phyloP scores from a whole-genome alignment of 2,329 filamentous ascomycete genomes.

The Aspergillus japonicus region DNA sequence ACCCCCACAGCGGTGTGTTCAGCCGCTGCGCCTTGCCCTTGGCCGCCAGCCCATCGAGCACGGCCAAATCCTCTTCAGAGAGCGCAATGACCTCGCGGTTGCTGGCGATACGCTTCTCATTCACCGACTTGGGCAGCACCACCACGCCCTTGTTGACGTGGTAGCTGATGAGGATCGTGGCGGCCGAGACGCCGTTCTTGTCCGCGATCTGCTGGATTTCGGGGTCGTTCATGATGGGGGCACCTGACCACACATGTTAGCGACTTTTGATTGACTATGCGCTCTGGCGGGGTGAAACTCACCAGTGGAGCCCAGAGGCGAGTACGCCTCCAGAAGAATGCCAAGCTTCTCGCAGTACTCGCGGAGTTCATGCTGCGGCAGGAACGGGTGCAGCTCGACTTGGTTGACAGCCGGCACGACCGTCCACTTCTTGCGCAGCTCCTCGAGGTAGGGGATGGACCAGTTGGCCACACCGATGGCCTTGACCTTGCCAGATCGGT shows the following conservation, averaged over 20 bases:
- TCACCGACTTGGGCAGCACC: conserved; percentile 4
- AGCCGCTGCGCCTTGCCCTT: conserved; percentile 34
- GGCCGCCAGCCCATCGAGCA: conserved; percentile 29
- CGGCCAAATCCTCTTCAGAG: conserved; percentile 19
- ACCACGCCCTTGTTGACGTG: conserved; percentile 7
- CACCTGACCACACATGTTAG: not conserved
- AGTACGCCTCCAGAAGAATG: conserved; percentile 41
- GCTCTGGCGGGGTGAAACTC: not conserved
- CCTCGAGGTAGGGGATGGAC: conserved; percentile 20
- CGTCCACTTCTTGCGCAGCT: conserved; percentile 18
- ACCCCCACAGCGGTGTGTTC: conserved; percentile 37
- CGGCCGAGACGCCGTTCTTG: conserved; percentile 2
- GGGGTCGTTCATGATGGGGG: conserved; percentile 2
- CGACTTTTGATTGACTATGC: no score
- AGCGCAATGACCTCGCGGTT: conserved; percentile 1
- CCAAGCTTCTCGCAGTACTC: conserved; percentile 34
- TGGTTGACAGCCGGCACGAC: conserved; percentile 33
- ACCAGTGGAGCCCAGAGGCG: conserved; percentile 24
- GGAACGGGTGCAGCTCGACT: conserved; percentile 41
- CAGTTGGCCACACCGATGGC: conserved; percentile 29
- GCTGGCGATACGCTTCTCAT: conserved; percentile 1
- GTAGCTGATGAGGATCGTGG: conserved; percentile 9
- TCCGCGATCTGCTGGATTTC: conserved; percentile 1
- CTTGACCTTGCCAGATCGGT: conserved; percentile 17
- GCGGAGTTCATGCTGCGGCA: conserved; percentile 37